Percentiles rank a stretch among this genome's conserved stretches.
These are phyloP conservation scores for Acanthamoeba castellanii DNA, from an alignment of 208 protist species.

Conservation along the genomic window DNA sequence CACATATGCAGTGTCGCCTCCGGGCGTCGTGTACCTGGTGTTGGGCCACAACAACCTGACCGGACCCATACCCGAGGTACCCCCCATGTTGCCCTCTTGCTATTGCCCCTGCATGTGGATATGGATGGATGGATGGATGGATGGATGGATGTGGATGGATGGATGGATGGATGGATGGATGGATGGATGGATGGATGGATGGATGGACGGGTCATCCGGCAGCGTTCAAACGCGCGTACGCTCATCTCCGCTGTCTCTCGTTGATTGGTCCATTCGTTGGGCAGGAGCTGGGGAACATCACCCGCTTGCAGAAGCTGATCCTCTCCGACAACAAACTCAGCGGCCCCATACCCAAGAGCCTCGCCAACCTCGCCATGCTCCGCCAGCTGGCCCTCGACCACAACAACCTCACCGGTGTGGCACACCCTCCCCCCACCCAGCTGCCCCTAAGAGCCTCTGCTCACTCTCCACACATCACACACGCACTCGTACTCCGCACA, in stretches of 20 bases:
- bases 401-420: neutral
- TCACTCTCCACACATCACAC: neutral
- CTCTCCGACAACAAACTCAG: slow-evolving; percentile 40
- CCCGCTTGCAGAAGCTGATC: neutral
- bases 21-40: slow-evolving; percentile 4
- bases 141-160: too few relatives aligned
- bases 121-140: too few relatives aligned
- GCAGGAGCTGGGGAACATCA: slow-evolving; percentile 48
- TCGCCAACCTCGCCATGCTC: neutral
- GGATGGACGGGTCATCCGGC: too few relatives aligned
- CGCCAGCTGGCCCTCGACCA: slow-evolving; percentile 3
- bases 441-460: too few relatives aligned
- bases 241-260: too few relatives aligned
- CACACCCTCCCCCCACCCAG: too few relatives aligned
- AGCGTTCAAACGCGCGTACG: too few relatives aligned
- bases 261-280: too few relatives aligned
- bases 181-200: too few relatives aligned
- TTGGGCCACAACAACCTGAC: neutral
- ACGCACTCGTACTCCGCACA: too few relatives aligned
- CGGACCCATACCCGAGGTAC: slow-evolving; percentile 6
- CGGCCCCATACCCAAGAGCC: neutral
- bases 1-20: neutral
- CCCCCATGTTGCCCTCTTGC: neutral
- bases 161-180: too few relatives aligned
- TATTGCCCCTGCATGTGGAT: neutral